Evolutionary conservation across 805 yeast species (phyloP), one percentile per base, ranked within the genome.

Genomic region (Nakazawaea wyomingensis): DNA sequence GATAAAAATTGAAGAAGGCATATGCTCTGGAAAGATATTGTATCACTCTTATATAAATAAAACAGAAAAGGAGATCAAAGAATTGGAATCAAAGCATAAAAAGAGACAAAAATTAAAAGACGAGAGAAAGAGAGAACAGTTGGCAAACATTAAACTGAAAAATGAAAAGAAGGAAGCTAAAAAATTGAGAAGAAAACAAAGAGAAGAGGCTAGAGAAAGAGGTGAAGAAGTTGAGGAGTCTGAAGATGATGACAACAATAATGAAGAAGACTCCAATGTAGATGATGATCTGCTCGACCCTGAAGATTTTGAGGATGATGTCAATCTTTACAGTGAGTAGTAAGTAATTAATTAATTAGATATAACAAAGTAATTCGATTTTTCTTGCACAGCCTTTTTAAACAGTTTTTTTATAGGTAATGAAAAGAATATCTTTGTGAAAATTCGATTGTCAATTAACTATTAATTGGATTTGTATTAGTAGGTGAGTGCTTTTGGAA

Each of bases 1-100:
- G 45, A 67, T 83, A 39, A 93, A 93, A 66, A 86, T 93, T 42
- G 97, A 91, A 64, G 98, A 91, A 57, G 96, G 93, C 14, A 75
- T 86, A 18, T 91, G 96, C 46, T 69, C 81, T 0, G 96, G 97
- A 41, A 90, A 87, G 65, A 87, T 93, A 14, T 62, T 93, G 48
- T 87, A 85, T 64, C 99, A 93, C 60, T 72, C 86, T 35, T 72
- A 68, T 42, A 69, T 88, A 48, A 66, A 66, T 41, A 90, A 90
- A 64, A 62, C 85, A 4, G 69, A 53, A 10, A 41, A 55, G 41
- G 53, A 60, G 39, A 49, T 59, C 43, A 62, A 55, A 37, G 58
- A 48, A 41, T 48, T 58, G 53, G 56, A 49, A 40, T 56, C 49
- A 39, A 50, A 51, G 34, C 53, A 53, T 11, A 38, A 44, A 2